Conservation (phyloP, 106 monocot genomes). For the Acorus gramineus region DNA sequence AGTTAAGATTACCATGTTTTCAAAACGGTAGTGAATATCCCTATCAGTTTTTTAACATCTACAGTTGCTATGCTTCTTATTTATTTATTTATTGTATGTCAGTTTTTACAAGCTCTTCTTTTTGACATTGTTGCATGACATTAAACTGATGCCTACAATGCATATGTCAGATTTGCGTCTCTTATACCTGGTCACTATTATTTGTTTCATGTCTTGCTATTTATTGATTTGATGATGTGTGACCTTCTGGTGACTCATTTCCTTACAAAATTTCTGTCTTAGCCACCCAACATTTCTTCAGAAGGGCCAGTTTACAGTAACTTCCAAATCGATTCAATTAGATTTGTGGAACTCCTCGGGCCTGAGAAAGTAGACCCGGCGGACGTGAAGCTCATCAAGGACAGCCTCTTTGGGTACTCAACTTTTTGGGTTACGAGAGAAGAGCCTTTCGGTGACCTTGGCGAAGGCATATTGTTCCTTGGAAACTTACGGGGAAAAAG, state of each 20-base stretch:
- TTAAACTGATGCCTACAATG: too few relatives aligned
- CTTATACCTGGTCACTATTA: too few relatives aligned
- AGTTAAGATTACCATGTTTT: too few relatives aligned
- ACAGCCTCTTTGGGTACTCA: conserved; percentile 92
- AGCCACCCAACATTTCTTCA: conserved; percentile 35
- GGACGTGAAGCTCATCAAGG: conserved; percentile 87
- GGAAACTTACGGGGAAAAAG: conserved; percentile 86
- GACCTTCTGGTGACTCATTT: not conserved
- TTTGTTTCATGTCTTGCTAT: too few relatives aligned
- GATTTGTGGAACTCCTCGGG: conserved; percentile 85
- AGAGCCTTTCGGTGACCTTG: conserved; percentile 91
- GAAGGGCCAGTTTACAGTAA: conserved; percentile 57
- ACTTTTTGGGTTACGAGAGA: conserved; percentile 95
- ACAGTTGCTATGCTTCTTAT: too few relatives aligned
- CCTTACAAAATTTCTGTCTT: conserved; percentile 6
- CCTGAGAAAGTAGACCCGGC: conserved; percentile 91
- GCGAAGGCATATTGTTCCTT: conserved; percentile 92
- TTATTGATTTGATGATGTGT: not conserved
- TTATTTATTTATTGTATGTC: too few relatives aligned
- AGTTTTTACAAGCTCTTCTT: too few relatives aligned
- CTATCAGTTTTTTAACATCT: too few relatives aligned
- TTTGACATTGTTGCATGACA: too few relatives aligned
- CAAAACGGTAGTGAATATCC: too few relatives aligned
- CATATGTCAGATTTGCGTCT: too few relatives aligned
- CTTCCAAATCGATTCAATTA: conserved; percentile 88